Conservation (phyloP, 345 rosid genomes). For the Gossypium stocksii region DNA sequence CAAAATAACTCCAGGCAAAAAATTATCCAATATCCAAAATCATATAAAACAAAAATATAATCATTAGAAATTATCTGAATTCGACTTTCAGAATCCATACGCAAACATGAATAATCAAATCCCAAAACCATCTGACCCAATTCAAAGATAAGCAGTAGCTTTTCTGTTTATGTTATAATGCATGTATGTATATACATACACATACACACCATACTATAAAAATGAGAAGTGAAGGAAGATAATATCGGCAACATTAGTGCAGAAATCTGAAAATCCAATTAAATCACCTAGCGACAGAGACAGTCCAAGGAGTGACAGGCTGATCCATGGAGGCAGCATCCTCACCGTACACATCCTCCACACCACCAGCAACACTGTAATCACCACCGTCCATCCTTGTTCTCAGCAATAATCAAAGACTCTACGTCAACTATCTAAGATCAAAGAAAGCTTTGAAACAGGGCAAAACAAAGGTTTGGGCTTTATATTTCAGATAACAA, state of each 20-base stretch:
- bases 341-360: slow-evolving; percentile 72
- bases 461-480: neutral
- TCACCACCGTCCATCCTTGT: slow-evolving; percentile 36
- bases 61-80: no score
- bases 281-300: slow-evolving; percentile 77
- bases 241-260: neutral
- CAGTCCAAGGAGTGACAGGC: slow-evolving; percentile 86
- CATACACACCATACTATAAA: neutral
- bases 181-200: neutral
- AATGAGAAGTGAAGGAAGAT: neutral
- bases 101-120: no score
- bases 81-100: no score
- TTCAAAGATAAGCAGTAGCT: no score
- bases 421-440: slow-evolving; percentile 26
- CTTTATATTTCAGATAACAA: neutral
- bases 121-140: no score
- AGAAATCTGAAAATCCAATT: neutral
- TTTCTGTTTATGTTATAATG: no score
- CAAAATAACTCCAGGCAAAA: no score
- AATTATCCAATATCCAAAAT: no score
- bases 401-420: slow-evolving; percentile 20
- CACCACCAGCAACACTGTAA: slow-evolving; percentile 47
- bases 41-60: no score
- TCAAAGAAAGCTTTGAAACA: slow-evolving; percentile 6
- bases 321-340: slow-evolving; percentile 82